A percentile compares a stretch with the other conserved stretches of the same genome.
Evolutionary conservation across 805 yeast species (phyloP).

Genomic region (Yarrowia sp.): DNA sequence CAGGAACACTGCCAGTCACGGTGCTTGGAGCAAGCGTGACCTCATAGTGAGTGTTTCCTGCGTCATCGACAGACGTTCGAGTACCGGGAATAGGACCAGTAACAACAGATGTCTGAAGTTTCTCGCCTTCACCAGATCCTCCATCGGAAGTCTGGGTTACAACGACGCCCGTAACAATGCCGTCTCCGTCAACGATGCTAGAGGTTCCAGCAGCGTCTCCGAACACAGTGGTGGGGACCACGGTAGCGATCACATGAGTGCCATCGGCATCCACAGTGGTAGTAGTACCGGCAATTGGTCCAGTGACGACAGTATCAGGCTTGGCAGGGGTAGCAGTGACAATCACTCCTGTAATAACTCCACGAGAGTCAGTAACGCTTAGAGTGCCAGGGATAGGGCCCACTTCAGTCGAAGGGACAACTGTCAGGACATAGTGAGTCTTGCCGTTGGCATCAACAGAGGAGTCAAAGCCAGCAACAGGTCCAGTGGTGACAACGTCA

Average conservation of each 20-base stretch:
- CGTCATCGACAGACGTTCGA: not conserved
- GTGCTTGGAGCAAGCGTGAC: not conserved
- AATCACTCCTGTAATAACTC: not conserved
- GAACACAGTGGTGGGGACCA: not conserved
- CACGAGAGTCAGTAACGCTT: not conserved
- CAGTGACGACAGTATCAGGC: not conserved
- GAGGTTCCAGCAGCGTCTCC: not conserved
- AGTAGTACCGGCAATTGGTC: not conserved
- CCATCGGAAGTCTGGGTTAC: not conserved
- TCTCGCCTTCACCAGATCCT: too few relatives aligned
- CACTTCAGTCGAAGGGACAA: not conserved
- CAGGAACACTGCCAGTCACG: not conserved
- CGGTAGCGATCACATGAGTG: not conserved
- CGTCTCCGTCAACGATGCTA: not conserved
- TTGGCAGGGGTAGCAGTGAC: not conserved
- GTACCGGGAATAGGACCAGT: not conserved
- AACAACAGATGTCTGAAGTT: not conserved
- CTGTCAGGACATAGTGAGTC: not conserved
- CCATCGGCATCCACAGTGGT: not conserved
- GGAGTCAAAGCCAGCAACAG: not conserved
- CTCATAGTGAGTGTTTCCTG: not conserved
- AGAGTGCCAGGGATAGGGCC: not conserved
- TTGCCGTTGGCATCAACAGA: not conserved
- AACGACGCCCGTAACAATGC: not conserved
- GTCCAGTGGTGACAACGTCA: not conserved